A percentile compares a stretch with the other conserved stretches of the same genome.
Conservation (phyloP, 1,284 basidiomycete species). For the Gomphus sp. region DNA sequence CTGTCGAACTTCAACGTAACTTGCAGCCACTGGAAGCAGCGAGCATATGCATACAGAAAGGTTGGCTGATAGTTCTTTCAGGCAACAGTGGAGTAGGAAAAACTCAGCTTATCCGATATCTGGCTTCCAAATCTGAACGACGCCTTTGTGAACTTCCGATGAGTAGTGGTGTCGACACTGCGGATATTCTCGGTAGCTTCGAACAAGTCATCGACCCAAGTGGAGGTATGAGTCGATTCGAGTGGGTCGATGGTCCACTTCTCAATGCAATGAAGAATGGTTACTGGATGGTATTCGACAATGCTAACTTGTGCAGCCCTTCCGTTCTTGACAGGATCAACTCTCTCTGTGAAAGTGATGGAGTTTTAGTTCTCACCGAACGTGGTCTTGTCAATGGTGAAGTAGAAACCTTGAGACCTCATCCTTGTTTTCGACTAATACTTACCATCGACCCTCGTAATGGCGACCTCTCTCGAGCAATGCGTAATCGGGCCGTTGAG, state of each 20-base stretch:
- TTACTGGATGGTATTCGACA: conserved; percentile 87
- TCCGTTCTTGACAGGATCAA: conserved; percentile 97
- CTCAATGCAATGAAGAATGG: conserved; percentile 82
- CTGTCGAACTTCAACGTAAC: conserved; percentile 51
- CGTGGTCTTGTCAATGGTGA: conserved; percentile 76
- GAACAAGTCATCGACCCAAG: conserved; percentile 71
- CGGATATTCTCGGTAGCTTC: conserved; percentile 92
- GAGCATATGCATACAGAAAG: conserved; percentile 64
- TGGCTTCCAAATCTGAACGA: conserved; percentile 69
- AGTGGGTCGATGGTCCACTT: conserved; percentile 96
- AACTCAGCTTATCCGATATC: conserved; percentile 60
- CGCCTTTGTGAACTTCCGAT: conserved; percentile 68
- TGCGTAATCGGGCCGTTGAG: conserved; percentile 97
- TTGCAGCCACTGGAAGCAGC: conserved; percentile 69
- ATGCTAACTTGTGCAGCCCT: conserved; percentile 91
- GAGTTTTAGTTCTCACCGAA: conserved; percentile 80
- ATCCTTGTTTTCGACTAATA: conserved; percentile 86
- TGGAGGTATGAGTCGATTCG: conserved; percentile 55
- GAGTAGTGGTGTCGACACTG: conserved; percentile 86
- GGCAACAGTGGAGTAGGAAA: conserved; percentile 77
- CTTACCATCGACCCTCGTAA: conserved; percentile 89
- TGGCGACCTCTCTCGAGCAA: conserved; percentile 94
- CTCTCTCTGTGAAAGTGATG: conserved; percentile 87
- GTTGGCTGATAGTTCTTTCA: conserved; percentile 86
- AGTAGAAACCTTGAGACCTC: conserved; percentile 73